A percentile compares a stretch with the other conserved stretches of the same genome.
Evolutionary conservation across 169 alveolate species (phyloP).

Genomic region (Eimeria maxima): DNA sequence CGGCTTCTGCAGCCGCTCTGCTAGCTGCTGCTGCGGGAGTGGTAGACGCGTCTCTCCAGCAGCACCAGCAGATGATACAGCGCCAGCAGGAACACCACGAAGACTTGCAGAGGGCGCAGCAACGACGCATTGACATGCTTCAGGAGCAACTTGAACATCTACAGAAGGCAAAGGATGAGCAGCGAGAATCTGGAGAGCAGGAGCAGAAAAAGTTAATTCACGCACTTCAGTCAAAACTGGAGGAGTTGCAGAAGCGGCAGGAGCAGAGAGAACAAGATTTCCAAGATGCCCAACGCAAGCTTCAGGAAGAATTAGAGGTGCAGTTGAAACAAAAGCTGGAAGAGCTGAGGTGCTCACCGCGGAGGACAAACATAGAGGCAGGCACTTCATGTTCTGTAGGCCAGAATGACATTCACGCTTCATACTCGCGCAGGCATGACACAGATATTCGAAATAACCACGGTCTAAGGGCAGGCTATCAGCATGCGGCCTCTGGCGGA

Average conservation of each 20-base stretch:
- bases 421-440: neutral
- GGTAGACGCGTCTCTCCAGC: conserved; percentile 74
- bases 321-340: conserved; percentile 52
- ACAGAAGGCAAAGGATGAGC: conserved; percentile 55
- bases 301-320: conserved; percentile 57
- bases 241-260: conserved; percentile 61
- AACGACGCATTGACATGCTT: conserved; percentile 63
- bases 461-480: neutral
- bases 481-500: neutral
- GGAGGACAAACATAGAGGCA: neutral
- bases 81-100: conserved; percentile 77
- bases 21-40: conserved; percentile 76
- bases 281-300: conserved; percentile 65
- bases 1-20: conserved; percentile 71
- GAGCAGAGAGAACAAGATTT: conserved; percentile 64
- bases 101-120: conserved; percentile 73
- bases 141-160: conserved; percentile 70
- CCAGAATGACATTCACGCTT: neutral
- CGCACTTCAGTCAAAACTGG: conserved; percentile 60
- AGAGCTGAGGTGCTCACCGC: conserved; percentile 55
- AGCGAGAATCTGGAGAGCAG: conserved; percentile 68
- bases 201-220: conserved; percentile 59
- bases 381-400: conserved; percentile 13
- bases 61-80: conserved; percentile 71
- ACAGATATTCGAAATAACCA: neutral